Percentiles rank a stretch among this genome's conserved stretches.
These are phyloP conservation scores for Nymphaea thermarum DNA, from an alignment of 164 flowering plant species.

Conservation along the genomic window DNA sequence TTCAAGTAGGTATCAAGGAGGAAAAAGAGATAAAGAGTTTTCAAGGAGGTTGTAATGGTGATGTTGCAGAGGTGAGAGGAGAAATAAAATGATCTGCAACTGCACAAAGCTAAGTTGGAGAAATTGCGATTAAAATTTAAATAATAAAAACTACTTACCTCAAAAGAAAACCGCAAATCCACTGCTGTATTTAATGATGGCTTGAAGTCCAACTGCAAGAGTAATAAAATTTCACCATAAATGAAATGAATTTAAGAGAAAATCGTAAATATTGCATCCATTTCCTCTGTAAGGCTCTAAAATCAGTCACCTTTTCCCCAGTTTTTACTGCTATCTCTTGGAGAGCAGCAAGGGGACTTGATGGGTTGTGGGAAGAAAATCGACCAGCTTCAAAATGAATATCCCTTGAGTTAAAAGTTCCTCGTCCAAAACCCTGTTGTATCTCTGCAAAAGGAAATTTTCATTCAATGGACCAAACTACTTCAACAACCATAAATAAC, in stretches of 20 bases:
- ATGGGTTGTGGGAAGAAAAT: conserved; percentile 24
- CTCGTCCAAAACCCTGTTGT: conserved; percentile 17
- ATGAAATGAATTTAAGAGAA: background rate
- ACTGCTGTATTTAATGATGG: conserved; percentile 38
- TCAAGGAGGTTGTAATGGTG: too few relatives aligned
- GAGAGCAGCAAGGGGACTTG: conserved; percentile 45
- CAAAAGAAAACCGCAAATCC: conserved; percentile 68
- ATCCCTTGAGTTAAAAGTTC: conserved; percentile 43
- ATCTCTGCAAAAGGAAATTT: background rate
- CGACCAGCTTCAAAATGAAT: conserved; percentile 42
- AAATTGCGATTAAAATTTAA: background rate
- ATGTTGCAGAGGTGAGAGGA: too few relatives aligned
- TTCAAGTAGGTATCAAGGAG: background rate
- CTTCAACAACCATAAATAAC: too few relatives aligned
- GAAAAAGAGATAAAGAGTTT: background rate
- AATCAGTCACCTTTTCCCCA: conserved; percentile 63
- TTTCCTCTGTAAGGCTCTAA: background rate
- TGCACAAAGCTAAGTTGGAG: background rate
- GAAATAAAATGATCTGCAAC: too few relatives aligned
- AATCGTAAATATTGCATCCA: background rate
- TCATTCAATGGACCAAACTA: too few relatives aligned
- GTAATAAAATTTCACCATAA: conserved; percentile 6
- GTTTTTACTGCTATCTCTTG: conserved; percentile 80
- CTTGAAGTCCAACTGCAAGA: conserved; percentile 70
- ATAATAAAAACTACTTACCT: conserved; percentile 31